Evolutionary conservation across 208 protist species (phyloP), one percentile per base, ranked within the genome.

Genomic region (Zelonia costaricensis): DNA sequence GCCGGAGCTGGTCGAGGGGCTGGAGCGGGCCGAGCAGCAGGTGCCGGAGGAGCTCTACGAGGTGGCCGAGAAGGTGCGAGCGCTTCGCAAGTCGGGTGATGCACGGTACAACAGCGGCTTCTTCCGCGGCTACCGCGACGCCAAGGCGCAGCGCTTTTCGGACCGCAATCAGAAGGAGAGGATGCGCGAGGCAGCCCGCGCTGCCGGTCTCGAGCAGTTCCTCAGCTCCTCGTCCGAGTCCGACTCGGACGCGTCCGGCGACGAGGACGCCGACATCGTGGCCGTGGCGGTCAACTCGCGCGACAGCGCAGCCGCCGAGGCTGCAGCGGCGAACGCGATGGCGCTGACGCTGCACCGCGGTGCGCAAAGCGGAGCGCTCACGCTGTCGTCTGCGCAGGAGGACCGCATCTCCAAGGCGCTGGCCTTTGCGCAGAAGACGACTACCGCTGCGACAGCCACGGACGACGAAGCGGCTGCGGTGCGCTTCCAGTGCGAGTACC

Each of bases 21-120:
- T 96, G 2, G 80, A 92, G 72, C 80, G 86, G 8, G 82, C 84
- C 2, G 65, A 82, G 47, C 84, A 92, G 66, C 69, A 76, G 16
- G 79, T 92, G 0, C 87, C 91, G 5, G 91, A 94, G 67, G 83
- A 92, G 69, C 69, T 96, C 4, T 89, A 88, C 67, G 86, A 93
- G 57, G 53, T 65, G 0, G 83, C 89, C 0, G 64, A 75, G 31
- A 78, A 80, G 58, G 77, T 93, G 68, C 79, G 82, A 0, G 83
- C 85, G 53, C 77, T 84, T 63, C 84, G 86, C 27, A 86, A 89
- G 63, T 76, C 81, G 9, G 89, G 89, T 22, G 62, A 72, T 28
- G 86, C 75, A 7, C 63, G 57, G 39, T 75, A 84, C 78, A 85
- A 84, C 60, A 64, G 70, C 39, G 74, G 76, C 44, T 93, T 93